These are phyloP conservation scores for Cronartium quercuum DNA, from an alignment of 1,284 basidiomycete species.

Conservation along the genomic window DNA sequence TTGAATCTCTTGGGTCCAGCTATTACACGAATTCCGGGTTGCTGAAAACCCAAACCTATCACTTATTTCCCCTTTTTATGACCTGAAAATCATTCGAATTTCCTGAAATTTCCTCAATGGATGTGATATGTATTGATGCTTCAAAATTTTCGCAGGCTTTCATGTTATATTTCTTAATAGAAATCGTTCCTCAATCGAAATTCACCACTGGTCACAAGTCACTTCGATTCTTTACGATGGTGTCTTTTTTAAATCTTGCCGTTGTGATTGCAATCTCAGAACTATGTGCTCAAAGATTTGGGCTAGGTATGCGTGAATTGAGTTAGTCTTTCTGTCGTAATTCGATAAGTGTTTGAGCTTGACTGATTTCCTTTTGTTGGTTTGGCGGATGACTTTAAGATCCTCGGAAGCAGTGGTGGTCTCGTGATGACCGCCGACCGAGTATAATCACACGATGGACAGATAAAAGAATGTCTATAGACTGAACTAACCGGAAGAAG, in stretches of 20 bases:
- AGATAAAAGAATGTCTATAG: not conserved
- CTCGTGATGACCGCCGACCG: not conserved
- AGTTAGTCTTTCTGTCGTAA: not conserved
- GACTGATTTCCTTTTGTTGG: too few species aligned
- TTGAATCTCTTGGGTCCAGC: too few species aligned
- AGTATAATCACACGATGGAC: not conserved
- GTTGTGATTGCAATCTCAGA: not conserved
- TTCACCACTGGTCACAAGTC: not conserved
- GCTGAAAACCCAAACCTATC: too few species aligned
- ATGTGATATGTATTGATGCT: too few species aligned
- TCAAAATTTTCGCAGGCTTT: too few species aligned
- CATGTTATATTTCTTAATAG: not conserved
- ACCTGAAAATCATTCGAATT: too few species aligned
- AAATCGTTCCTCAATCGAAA: not conserved
- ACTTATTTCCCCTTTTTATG: too few species aligned
- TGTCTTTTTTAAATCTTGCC: not conserved
- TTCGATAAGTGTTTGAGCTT: too few species aligned
- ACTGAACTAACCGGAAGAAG: too few species aligned
- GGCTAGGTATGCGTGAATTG: not conserved
- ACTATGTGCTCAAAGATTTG: not conserved
- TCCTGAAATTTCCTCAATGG: too few species aligned
- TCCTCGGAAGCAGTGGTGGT: not conserved
- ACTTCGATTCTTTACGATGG: not conserved
- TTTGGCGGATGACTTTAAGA: too few species aligned
- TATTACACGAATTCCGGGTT: too few species aligned